Percentiles rank a stretch among this genome's conserved stretches.
phyloP scores from a whole-genome alignment of 1,139 yeast species.

The Yamadazyma diddensiae region DNA sequence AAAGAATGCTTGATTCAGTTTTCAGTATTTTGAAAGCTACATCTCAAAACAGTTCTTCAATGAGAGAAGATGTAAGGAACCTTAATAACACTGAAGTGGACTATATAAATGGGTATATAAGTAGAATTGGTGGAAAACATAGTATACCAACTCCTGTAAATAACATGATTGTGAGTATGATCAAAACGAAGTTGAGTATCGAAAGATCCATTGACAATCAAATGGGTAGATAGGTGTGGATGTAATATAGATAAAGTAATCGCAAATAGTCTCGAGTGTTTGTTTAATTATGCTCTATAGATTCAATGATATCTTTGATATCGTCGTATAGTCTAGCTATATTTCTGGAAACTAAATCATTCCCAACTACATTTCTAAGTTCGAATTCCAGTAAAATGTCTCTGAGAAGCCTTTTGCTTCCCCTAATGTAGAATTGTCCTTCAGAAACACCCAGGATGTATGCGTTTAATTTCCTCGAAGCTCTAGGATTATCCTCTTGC shows the following conservation, averaged over 20 bases:
- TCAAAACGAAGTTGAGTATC: conserved; percentile 40
- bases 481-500: conserved; percentile 42
- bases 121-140: conserved; percentile 45
- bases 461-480: conserved; percentile 28
- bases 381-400: too few relatives aligned
- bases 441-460: conserved; percentile 41
- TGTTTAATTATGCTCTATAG: too few relatives aligned
- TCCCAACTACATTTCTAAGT: too few relatives aligned
- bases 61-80: conserved; percentile 76
- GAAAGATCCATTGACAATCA: conserved; percentile 24
- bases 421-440: conserved; percentile 36
- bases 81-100: conserved; percentile 71
- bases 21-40: conserved; percentile 44
- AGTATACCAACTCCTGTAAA: conserved; percentile 46
- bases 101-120: conserved; percentile 74
- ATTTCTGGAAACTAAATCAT: too few relatives aligned
- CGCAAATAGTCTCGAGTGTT: too few relatives aligned
- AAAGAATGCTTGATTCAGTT: conserved; percentile 47
- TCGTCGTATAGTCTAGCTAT: too few relatives aligned
- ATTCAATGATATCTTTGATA: conserved; percentile 2
- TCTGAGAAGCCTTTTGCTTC: conserved; percentile 26
- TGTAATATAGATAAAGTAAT: not conserved
- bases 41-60: conserved; percentile 70
- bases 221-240: not conserved
- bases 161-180: conserved; percentile 43